Conservation (phyloP, 78 protist genomes). For the Bodo saltans region DNA sequence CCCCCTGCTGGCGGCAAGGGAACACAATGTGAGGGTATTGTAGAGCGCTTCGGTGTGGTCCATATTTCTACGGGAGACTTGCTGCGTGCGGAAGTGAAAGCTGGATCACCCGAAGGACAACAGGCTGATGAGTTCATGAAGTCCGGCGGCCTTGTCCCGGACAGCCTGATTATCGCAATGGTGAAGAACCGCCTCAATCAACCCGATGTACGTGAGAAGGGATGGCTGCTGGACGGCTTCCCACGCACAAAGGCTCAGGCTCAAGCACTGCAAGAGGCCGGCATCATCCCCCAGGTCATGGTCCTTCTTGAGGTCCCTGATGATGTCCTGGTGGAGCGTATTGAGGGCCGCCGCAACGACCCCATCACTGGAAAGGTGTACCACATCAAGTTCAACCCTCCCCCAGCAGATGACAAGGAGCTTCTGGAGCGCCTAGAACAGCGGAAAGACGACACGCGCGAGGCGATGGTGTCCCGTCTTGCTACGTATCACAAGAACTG, state of each 20-base stretch:
- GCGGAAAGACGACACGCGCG: constrained; percentile 55
- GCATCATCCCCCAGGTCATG: constrained; percentile 33
- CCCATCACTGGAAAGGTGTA: constrained; percentile 55
- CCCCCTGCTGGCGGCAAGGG: constrained; percentile 72
- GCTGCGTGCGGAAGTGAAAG: constrained; percentile 38
- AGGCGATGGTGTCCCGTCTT: constrained; percentile 31
- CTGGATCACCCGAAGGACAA: constrained; percentile 22
- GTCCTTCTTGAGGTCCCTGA: constrained; percentile 48
- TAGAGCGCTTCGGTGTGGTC: constrained; percentile 29
- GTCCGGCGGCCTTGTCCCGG: constrained; percentile 54
- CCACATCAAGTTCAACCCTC: constrained; percentile 62
- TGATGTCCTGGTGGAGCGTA: constrained; percentile 35
- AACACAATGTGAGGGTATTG: constrained; percentile 44
- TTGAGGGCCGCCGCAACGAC: constrained; percentile 51
- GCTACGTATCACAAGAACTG: constrained; percentile 31
- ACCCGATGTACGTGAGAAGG: constrained; percentile 21
- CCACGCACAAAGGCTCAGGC: constrained; percentile 58
- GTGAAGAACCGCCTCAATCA: constrained; percentile 21
- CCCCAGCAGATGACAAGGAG: constrained; percentile 23
- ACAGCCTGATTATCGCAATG: constrained; percentile 42
- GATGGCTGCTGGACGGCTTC: constrained; percentile 75
- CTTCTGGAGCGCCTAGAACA: constrained; percentile 38
- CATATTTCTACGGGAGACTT: constrained; percentile 62
- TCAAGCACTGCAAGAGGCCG: constrained; percentile 12
- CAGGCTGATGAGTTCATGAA: constrained; percentile 34